Evolutionary conservation across 1,139 yeast species (phyloP).

Genomic region (Candida sojae): DNA sequence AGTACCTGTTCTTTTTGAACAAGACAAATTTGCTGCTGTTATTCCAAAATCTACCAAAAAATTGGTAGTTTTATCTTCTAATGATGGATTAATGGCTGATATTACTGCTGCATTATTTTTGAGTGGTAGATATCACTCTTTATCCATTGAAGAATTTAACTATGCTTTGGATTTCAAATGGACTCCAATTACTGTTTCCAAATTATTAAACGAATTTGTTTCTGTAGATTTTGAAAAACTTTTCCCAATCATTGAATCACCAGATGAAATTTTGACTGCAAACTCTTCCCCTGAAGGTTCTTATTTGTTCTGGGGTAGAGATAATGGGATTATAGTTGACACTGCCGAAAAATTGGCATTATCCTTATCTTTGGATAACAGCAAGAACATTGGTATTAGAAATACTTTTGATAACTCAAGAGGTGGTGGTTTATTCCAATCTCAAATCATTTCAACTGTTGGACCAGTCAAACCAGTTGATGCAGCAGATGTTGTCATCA

Average conservation of each 20-base stretch:
- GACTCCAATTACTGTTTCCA: slow-evolving; percentile 57
- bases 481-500: slow-evolving; percentile 61
- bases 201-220: slow-evolving; percentile 38
- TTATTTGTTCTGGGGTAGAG: slow-evolving; percentile 69
- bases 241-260: slow-evolving; percentile 10
- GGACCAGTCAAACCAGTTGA: slow-evolving; percentile 44
- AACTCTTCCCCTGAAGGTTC: slow-evolving; percentile 50
- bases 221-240: slow-evolving; percentile 28
- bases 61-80: slow-evolving; percentile 57
- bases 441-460: slow-evolving; percentile 59
- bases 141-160: slow-evolving; percentile 52
- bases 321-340: slow-evolving; percentile 54
- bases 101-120: slow-evolving; percentile 72
- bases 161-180: slow-evolving; percentile 55
- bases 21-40: slow-evolving; percentile 54
- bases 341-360: slow-evolving; percentile 71
- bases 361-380: slow-evolving; percentile 67
- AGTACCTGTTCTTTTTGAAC: slow-evolving; percentile 77
- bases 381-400: slow-evolving; percentile 55
- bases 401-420: slow-evolving; percentile 70
- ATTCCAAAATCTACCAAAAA: slow-evolving; percentile 62
- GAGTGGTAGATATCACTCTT: slow-evolving; percentile 41
- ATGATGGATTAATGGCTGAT: slow-evolving; percentile 56
- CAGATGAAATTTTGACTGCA: slow-evolving; percentile 31
- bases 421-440: slow-evolving; percentile 77